phyloP scores from a whole-genome alignment of 164 flowering plant species.

The Chimonanthus salicifolius region DNA sequence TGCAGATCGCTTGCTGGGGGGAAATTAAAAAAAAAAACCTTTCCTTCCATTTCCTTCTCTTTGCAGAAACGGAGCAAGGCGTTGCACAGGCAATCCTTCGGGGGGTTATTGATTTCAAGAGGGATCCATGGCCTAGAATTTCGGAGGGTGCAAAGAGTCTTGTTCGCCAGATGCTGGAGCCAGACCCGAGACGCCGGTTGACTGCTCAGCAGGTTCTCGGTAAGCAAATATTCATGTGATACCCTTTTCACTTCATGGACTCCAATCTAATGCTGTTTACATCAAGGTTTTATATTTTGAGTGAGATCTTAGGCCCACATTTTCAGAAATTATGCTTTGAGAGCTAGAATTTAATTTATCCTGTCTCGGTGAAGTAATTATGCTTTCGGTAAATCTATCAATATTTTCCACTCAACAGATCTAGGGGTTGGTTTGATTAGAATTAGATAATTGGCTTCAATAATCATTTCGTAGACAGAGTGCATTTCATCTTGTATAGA shows the following conservation, averaged over 20 bases:
- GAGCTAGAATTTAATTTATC: background rate
- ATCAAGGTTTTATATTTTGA: background rate
- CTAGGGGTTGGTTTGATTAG: background rate
- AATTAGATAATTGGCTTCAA: background rate
- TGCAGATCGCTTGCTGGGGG: background rate
- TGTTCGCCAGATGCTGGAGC: slow-evolving; percentile 85
- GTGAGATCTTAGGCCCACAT: no score
- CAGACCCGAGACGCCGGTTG: slow-evolving; percentile 72
- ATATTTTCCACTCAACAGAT: background rate
- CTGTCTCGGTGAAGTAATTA: background rate
- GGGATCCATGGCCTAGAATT: slow-evolving; percentile 97
- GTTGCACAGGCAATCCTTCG: slow-evolving; percentile 91
- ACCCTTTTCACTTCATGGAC: background rate
- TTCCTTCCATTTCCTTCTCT: background rate
- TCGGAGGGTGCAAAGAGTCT: slow-evolving; percentile 89
- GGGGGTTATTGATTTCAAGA: slow-evolving; percentile 83
- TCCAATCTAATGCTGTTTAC: background rate
- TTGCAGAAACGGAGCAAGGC: slow-evolving; percentile 87
- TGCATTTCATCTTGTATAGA: background rate
- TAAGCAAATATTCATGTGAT: slow-evolving; percentile 23
- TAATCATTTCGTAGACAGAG: background rate
- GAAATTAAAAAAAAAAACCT: background rate
- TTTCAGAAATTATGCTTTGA: background rate
- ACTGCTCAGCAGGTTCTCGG: slow-evolving; percentile 97
- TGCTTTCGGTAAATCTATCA: background rate